Conservation (phyloP, 2,329 filamentous ascomycete species). For the Penicillium janthinellum region DNA sequence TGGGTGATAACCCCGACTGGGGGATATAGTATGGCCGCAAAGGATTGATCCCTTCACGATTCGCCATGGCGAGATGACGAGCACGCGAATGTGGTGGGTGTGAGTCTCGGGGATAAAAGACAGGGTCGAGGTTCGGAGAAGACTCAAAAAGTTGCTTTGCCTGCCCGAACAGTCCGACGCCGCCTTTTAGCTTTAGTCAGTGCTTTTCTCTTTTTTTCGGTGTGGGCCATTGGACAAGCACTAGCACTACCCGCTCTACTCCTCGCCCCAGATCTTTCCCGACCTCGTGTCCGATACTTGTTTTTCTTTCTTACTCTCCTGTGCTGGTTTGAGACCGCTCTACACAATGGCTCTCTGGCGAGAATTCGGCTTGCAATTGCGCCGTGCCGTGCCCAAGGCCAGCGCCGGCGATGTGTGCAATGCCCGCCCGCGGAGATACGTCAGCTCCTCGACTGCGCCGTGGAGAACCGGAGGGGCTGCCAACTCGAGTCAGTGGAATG, state of each 20-base stretch:
- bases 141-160: background rate
- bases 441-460: slow-evolving; percentile 27
- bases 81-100: background rate
- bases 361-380: slow-evolving; percentile 36
- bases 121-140: slow-evolving; percentile 17
- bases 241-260: slow-evolving; percentile 10
- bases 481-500: slow-evolving; percentile 15
- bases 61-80: slow-evolving; percentile 45
- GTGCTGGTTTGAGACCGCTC: slow-evolving; percentile 9
- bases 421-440: slow-evolving; percentile 33
- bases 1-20: slow-evolving; percentile 61
- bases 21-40: slow-evolving; percentile 64
- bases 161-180: slow-evolving; percentile 10
- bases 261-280: slow-evolving; percentile 15
- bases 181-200: slow-evolving; percentile 28
- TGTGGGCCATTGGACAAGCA: slow-evolving; percentile 28
- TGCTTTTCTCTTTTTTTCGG: slow-evolving; percentile 26
- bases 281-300: background rate
- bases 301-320: slow-evolving; percentile 21
- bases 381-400: slow-evolving; percentile 56
- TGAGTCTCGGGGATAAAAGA: slow-evolving; percentile 16
- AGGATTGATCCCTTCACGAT: slow-evolving; percentile 58
- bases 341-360: slow-evolving; percentile 37
- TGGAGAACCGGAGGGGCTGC: slow-evolving; percentile 22
- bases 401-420: slow-evolving; percentile 58